A percentile compares a stretch with the other conserved stretches of the same genome.
phyloP scores from a whole-genome alignment of 225 moss, liverwort and hornwort species.

The Pseudisothecium myosuroides region DNA sequence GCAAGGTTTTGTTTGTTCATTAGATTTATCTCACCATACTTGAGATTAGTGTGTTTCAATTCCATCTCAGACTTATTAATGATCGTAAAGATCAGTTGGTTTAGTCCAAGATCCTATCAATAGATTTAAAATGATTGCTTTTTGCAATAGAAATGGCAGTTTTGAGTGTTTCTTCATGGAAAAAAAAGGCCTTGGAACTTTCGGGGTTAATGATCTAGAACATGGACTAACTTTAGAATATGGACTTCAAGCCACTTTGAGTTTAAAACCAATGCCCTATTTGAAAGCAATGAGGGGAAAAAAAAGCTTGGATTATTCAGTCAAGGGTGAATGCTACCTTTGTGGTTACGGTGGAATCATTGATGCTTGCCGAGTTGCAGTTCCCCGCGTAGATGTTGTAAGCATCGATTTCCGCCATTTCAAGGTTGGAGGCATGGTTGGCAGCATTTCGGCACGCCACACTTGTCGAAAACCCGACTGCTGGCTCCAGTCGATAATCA shows the following conservation, averaged over 20 bases:
- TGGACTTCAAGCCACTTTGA: background rate
- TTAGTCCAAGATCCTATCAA: accelerated
- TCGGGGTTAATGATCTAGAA: background rate
- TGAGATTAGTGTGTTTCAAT: background rate
- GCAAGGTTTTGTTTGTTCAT: background rate
- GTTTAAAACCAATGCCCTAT: background rate
- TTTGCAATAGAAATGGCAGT: too few relatives aligned
- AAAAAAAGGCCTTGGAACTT: too few relatives aligned
- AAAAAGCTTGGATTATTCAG: too few relatives aligned
- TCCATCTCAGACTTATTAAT: background rate
- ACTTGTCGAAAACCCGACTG: constrained; percentile 43
- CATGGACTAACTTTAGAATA: too few relatives aligned
- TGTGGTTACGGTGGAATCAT: background rate
- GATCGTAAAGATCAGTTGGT: background rate
- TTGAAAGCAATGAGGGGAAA: background rate
- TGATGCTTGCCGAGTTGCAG: constrained; percentile 30
- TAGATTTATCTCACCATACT: background rate
- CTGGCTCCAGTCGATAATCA: constrained; percentile 40
- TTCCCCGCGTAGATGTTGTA: constrained; percentile 59
- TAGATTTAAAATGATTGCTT: background rate
- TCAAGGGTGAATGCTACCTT: background rate
- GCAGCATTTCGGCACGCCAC: constrained; percentile 34
- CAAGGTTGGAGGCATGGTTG: constrained; percentile 38
- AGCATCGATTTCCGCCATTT: constrained; percentile 47
- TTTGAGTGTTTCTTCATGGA: too few relatives aligned